phyloP scores from a whole-genome alignment of 2,329 filamentous ascomycete genomes.

The Ascocoryne sarcoides region DNA sequence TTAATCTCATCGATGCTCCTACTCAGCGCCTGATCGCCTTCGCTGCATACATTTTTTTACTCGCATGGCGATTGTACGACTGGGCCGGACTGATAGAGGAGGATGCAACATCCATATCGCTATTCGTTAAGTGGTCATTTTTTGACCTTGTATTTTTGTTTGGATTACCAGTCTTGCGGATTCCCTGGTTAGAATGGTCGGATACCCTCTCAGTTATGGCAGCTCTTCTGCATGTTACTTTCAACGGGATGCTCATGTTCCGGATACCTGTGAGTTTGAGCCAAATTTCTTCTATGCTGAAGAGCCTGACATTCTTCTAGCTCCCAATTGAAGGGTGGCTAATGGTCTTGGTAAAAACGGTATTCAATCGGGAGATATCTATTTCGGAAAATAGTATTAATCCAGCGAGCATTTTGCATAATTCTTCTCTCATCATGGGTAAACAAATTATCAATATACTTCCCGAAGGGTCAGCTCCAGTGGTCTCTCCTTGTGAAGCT shows the following conservation, averaged over 20 bases:
- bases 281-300: background rate
- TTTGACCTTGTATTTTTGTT: constrained; percentile 85
- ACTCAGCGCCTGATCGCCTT: constrained; percentile 83
- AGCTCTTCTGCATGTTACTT: constrained; percentile 61
- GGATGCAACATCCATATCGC: constrained; percentile 76
- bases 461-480: constrained; percentile 66
- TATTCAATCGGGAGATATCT: constrained; percentile 88
- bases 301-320: constrained; percentile 29
- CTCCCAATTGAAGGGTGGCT: constrained; percentile 69
- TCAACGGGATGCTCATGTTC: constrained; percentile 89
- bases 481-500: background rate
- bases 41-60: constrained; percentile 66
- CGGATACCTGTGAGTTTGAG: constrained; percentile 59
- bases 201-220: constrained; percentile 51
- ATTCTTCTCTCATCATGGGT: constrained; percentile 86
- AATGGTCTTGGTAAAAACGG: constrained; percentile 62
- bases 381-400: constrained; percentile 93
- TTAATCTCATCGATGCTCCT: constrained; percentile 76
- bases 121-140: constrained; percentile 88
- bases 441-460: constrained; percentile 97
- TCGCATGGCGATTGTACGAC: constrained; percentile 82
- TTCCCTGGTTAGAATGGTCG: constrained; percentile 96
- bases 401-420: constrained; percentile 77
- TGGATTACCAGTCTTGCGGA: constrained; percentile 74
- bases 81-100: constrained; percentile 71